These are phyloP conservation scores for Rhynchosporium secalis DNA, from an alignment of 2,329 filamentous ascomycete species.

Conservation along the genomic window DNA sequence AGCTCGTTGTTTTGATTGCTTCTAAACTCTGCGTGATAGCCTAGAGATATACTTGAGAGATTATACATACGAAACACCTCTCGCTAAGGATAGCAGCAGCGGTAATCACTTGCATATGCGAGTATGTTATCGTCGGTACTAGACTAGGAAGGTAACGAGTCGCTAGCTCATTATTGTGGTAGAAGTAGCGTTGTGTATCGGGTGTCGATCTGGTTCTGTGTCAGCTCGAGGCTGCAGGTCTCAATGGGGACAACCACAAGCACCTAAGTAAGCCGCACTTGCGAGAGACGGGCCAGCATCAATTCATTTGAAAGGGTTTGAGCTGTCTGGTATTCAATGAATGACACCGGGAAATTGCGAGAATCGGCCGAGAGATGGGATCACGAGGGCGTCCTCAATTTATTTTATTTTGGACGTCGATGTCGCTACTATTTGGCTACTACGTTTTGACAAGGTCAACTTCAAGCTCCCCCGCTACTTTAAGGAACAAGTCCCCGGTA, in stretches of 20 bases:
- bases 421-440: conserved; percentile 1
- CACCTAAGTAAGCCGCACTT: conserved; percentile 6
- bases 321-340: neutral
- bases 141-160: too few species aligned
- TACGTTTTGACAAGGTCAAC: neutral
- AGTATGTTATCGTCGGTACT: too few species aligned
- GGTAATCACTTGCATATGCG: too few species aligned
- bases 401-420: neutral
- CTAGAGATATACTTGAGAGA: too few species aligned
- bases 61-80: too few species aligned
- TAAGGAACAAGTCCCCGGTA: neutral
- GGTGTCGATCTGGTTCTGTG: neutral
- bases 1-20: too few species aligned
- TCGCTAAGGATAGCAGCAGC: too few species aligned
- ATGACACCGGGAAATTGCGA: conserved; percentile 15
- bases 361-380: conserved; percentile 10
- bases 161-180: neutral
- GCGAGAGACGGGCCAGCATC: neutral
- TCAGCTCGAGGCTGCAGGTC: neutral
- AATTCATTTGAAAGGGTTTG: conserved; percentile 7
- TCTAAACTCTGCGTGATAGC: too few species aligned
- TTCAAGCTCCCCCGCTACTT: neutral
- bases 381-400: neutral
- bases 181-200: neutral
- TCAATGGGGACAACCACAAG: neutral